phyloP scores from a whole-genome alignment of 495 filamentous ascomycete genomes.

The Pseudevernia furfuracea region DNA sequence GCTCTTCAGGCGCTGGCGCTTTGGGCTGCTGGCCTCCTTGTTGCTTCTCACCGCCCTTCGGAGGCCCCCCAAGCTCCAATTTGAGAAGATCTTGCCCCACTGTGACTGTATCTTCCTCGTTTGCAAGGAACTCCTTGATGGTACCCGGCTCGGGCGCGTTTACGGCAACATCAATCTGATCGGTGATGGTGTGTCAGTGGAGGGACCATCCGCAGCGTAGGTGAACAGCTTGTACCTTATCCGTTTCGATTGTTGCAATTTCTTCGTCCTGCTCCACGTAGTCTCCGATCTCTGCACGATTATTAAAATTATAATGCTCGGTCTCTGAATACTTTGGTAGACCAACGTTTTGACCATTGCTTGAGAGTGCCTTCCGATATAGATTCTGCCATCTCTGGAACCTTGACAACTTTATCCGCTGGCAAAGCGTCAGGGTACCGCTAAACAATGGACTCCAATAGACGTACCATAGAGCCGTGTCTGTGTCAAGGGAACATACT shows the following conservation, averaged over 20 bases:
- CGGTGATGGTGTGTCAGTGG: slow-evolving; percentile 15
- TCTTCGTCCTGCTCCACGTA: slow-evolving; percentile 94
- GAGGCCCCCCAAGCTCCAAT: slow-evolving; percentile 66
- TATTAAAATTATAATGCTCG: slow-evolving; percentile 70
- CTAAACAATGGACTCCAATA: background rate
- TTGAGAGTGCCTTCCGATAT: slow-evolving; percentile 97
- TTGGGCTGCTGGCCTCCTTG: slow-evolving; percentile 49
- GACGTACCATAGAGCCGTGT: slow-evolving; percentile 17
- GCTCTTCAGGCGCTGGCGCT: slow-evolving; percentile 49
- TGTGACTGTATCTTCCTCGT: slow-evolving; percentile 90
- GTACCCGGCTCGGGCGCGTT: slow-evolving; percentile 89
- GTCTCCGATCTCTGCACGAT: slow-evolving; percentile 72
- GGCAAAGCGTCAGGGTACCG: background rate
- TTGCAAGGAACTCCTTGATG: slow-evolving; percentile 85
- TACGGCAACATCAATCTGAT: slow-evolving; percentile 86
- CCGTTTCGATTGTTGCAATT: slow-evolving; percentile 98
- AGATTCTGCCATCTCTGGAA: slow-evolving; percentile 97
- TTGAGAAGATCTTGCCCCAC: slow-evolving; percentile 88
- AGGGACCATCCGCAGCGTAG: background rate
- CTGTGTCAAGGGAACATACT: background rate
- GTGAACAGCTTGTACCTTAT: slow-evolving; percentile 62
- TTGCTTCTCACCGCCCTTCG: slow-evolving; percentile 45
- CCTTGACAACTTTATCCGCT: slow-evolving; percentile 83
- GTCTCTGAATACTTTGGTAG: slow-evolving; percentile 68
- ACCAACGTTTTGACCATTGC: slow-evolving; percentile 79